Conservation (phyloP, 129 eudicot species). For the Deinandra increscens region DNA sequence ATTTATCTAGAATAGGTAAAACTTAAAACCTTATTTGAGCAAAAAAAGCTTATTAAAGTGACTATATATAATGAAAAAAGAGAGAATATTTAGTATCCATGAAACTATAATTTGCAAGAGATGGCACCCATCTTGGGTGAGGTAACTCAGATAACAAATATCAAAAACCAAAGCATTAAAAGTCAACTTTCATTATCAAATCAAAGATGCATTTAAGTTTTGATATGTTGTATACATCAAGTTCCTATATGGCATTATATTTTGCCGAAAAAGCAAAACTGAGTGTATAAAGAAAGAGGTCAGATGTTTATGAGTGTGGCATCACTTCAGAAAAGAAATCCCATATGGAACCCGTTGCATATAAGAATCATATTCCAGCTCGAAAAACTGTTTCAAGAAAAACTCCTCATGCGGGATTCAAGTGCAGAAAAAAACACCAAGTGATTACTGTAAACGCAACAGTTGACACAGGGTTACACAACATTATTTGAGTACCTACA, state of each 20-base stretch:
- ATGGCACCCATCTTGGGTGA: background rate
- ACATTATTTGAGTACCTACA: constrained; percentile 81
- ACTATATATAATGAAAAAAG: background rate
- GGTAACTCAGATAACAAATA: background rate
- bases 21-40: background rate
- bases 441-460: constrained; percentile 58
- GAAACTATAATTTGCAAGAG: background rate
- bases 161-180: too few relatives aligned
- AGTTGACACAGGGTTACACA: constrained; percentile 67
- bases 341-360: constrained; percentile 69
- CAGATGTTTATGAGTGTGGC: constrained; percentile 1
- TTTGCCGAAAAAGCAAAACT: too few relatives aligned
- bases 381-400: constrained; percentile 71
- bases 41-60: too few relatives aligned
- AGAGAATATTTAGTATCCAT: background rate
- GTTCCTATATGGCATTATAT: constrained; percentile 8
- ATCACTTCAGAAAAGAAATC: constrained; percentile 68
- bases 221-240: constrained; percentile 13
- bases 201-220: constrained; percentile 16
- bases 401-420: constrained; percentile 82
- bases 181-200: constrained; percentile 14
- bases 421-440: constrained; percentile 59
- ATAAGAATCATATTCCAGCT: constrained; percentile 54
- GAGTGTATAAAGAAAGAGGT: constrained; percentile 14
- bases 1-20: background rate